Base-by-base conservation (phyloP, 495 filamentous ascomycete genomes). In the Staphylotrichum tortipilum region DNA sequence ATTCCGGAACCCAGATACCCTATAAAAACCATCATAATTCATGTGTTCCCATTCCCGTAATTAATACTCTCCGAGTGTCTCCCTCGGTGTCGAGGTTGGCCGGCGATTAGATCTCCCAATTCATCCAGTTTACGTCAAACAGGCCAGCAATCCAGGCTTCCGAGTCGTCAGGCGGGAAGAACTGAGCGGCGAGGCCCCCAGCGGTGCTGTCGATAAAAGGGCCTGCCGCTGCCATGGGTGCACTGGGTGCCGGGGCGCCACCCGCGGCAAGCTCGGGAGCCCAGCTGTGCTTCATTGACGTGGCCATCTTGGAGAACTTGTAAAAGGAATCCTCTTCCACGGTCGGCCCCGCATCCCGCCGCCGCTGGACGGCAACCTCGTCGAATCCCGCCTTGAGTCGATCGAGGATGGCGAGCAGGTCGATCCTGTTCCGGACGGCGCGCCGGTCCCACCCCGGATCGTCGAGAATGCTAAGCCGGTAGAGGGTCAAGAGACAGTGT, bases 371-470 rank as follows among this genome's bases (percentile, higher is more conserved):
- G 14, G 59, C 43, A 0, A 54, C 37, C 19, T 57, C 55, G 1
- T 60, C 54, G 9, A 62, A 56, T 1, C 47, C 49, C 24, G 52
- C 49, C 14, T 30, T 46, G 10, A 70, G 47, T 34, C 52, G 55
- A 31, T 69, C 66, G 18, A 62, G 56, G 14, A 64, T 52, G 0
- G 26, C 40, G 0, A 70, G 51, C 30, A 71, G 38, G 38, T 73
- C 63, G 8, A 70, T 35, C 23, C 45, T 49, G 30, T 54, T 50
- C 5, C 57, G 49, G 4, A 69, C 61, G 0, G 50, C 47, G 8
- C 38, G 52, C 21, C 61, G 53, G 50, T 68, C 62, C 66, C 70
- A 71, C 6, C 53, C 56, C 17, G 64, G 62, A 28, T 73, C 67
- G 14, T 70, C 62, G 1, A 66, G 30, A 1, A 61, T 38, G 4